Conservation (phyloP, 208 protist species). For the Wallacemonas sp. region DNA sequence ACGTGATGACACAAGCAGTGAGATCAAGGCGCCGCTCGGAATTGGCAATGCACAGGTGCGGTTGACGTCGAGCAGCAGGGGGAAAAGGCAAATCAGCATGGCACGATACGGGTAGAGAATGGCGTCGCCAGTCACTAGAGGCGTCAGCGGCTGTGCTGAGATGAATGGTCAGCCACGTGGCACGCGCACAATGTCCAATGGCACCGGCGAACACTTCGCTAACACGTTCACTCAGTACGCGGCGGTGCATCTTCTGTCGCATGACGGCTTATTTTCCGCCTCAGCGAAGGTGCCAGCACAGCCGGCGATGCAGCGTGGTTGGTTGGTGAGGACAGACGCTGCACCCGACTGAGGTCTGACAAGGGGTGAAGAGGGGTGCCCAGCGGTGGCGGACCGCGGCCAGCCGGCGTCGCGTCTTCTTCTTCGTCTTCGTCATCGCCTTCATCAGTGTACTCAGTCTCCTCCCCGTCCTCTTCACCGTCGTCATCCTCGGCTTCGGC, state of each 20-base stretch:
- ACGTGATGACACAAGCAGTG: too few species aligned
- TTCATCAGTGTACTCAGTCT: too few species aligned
- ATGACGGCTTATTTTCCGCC: slow-evolving; percentile 34
- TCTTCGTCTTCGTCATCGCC: slow-evolving; percentile 9
- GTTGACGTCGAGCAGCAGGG: too few species aligned
- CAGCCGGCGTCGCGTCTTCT: neutral
- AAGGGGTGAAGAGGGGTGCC: neutral
- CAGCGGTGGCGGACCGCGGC: neutral
- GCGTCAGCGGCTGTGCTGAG: too few species aligned
- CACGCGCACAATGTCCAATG: too few species aligned
- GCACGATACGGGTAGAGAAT: too few species aligned
- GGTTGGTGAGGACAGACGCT: slow-evolving; percentile 2
- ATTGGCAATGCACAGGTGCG: too few species aligned
- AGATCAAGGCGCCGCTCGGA: too few species aligned
- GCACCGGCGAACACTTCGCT: too few species aligned
- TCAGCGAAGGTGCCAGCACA: slow-evolving; percentile 34
- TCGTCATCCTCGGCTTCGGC: slow-evolving; percentile 16
- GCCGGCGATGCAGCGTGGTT: slow-evolving; percentile 7
- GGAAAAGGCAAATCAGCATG: too few species aligned
- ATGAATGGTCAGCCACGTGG: too few species aligned
- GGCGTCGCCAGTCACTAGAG: too few species aligned
- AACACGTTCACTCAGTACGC: slow-evolving; percentile 7
- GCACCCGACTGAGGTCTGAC: neutral
- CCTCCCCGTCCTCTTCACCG: slow-evolving; percentile 12
- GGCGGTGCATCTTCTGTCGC: slow-evolving; percentile 19